Conservation (phyloP, 148 eudicot species). For the Rhododendron simsii region DNA sequence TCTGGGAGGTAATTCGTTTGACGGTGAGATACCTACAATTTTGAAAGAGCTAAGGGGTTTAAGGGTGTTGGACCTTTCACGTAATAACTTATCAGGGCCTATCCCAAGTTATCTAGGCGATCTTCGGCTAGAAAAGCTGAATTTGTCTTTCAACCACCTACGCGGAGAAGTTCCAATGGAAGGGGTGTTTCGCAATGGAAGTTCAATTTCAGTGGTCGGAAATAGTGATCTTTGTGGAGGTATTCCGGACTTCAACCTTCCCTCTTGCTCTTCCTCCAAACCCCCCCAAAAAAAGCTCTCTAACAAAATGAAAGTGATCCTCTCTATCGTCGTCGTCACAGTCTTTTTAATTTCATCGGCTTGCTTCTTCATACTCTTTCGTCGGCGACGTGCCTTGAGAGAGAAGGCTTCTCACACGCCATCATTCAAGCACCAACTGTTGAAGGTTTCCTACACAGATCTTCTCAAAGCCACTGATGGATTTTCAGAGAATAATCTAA, state of each 20-base stretch:
- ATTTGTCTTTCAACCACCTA: not conserved
- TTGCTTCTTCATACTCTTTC: not conserved
- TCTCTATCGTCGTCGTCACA: not conserved
- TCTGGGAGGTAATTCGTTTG: not conserved
- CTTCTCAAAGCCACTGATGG: slow-evolving; percentile 8
- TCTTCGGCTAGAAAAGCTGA: not conserved
- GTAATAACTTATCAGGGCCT: not conserved
- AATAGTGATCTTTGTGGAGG: slow-evolving; percentile 12
- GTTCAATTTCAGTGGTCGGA: not conserved
- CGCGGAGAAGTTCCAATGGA: not conserved
- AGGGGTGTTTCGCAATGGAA: not conserved
- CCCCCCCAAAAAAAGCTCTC: not conserved
- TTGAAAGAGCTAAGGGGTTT: not conserved
- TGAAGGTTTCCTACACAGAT: not conserved
- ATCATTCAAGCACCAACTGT: not conserved
- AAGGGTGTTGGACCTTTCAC: not conserved
- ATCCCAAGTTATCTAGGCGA: not conserved
- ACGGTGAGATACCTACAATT: not conserved
- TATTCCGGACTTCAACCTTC: not conserved
- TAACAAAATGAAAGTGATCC: not conserved
- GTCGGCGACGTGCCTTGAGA: not conserved
- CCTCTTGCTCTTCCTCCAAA: not conserved
- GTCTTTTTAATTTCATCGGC: not conserved
- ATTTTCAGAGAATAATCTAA: not conserved
- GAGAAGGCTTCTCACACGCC: not conserved